Evolutionary conservation across 306 rosid genomes (phyloP).

Genomic region (Abrus pulchellus): DNA sequence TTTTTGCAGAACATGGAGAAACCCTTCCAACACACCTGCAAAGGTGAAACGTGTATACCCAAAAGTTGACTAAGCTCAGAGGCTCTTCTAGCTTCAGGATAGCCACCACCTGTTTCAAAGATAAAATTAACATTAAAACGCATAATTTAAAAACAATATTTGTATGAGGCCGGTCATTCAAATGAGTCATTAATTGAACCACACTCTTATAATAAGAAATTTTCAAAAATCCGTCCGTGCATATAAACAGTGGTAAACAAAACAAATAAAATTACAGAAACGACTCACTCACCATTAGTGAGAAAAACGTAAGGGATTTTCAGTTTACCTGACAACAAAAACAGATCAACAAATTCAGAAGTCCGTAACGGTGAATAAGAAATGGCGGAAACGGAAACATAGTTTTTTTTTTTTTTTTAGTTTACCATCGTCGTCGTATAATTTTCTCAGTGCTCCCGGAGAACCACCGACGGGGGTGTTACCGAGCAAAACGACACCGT

Average conservation of each 20-base stretch:
- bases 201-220: not conserved
- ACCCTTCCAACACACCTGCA: constrained; percentile 63
- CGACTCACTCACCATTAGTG: constrained; percentile 84
- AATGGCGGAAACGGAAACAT: not conserved
- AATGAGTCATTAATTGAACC: constrained; percentile 4
- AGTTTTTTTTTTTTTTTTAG: not conserved
- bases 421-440: constrained; percentile 69
- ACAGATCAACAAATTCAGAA: constrained; percentile 19
- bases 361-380: not conserved
- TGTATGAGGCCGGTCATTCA: not conserved
- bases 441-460: constrained; percentile 66
- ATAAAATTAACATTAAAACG: not conserved
- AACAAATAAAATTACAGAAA: constrained; percentile 27
- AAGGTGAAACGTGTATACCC: constrained; percentile 70
- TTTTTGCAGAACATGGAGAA: not conserved
- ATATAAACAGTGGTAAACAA: not conserved
- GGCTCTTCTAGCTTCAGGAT: constrained; percentile 89
- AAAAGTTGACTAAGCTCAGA: constrained; percentile 71
- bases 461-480: constrained; percentile 84
- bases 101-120: constrained; percentile 77
- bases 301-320: constrained; percentile 79
- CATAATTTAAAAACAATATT: not conserved
- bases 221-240: not conserved
- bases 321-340: constrained; percentile 63
- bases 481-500: constrained; percentile 87